Base-by-base conservation (phyloP, 306 rosid genomes). In the Prunus dulcis region DNA sequence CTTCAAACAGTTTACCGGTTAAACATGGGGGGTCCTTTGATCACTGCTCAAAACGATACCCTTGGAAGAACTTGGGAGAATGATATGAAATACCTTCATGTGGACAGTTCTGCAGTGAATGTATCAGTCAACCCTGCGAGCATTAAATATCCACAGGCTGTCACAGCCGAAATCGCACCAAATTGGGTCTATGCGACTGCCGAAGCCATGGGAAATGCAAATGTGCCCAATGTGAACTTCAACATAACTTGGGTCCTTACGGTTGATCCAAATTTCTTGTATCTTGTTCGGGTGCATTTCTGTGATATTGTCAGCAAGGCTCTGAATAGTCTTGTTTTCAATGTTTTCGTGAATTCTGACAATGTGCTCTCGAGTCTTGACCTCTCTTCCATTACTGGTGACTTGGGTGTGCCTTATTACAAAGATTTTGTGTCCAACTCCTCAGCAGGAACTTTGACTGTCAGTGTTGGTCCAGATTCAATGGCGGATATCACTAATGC, bases 101-200 rank as follows among this genome's bases (percentile, higher is more conserved):
- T 88, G 81, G 89, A 92, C 78, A 90, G 92, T 76, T 90, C 97
- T 34, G 91, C 89, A 13, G 73, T 74, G 80, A 85, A 85, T 71
- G 89, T 90, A 38, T 84, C 93, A 1, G 85, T 85, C 71, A 86
- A 17, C 73, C 98, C 93, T 18, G 67, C 86, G 2, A 84, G 62
- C 76, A 87, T 95, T 47, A 95, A 80, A 72, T 95, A 95, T 80
- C 87, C 30, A 0, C 25, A 77, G 0, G 77, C 76, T 7, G 85
- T 91, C 74, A 90, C 96, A 0, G 88, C 92, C 0, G 95, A 95
- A 66, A 90, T 84, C 0, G 98, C 97, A 6, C 97, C 97, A 1
- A 95, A 95, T 81, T 85, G 80, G 93, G 96, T 95, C 76, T 95
- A 95, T 76, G 92, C 98, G 55, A 90, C 93, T 58, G 97, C 97